Evolutionary conservation across 192 early-diverging fungal species (phyloP).

Genomic region (Gryganskiella cystojenkinii): DNA sequence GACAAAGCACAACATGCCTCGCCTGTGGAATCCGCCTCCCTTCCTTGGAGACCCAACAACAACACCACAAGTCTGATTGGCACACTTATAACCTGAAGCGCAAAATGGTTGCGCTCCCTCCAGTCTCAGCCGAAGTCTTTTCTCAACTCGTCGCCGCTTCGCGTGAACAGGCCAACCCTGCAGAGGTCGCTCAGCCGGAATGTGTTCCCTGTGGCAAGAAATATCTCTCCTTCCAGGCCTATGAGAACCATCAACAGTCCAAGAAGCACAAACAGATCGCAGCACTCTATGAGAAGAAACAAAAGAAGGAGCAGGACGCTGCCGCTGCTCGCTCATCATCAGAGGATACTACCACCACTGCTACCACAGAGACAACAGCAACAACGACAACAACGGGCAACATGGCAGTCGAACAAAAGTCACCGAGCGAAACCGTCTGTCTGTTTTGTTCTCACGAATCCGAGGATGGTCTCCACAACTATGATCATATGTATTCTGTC

Average conservation of each 20-base stretch:
- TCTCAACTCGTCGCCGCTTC: constrained; percentile 69
- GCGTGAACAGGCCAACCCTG: constrained; percentile 40
- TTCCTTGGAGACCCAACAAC: constrained; percentile 86
- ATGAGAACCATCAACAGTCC: constrained; percentile 87
- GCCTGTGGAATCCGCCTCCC: constrained; percentile 95
- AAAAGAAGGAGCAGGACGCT: constrained; percentile 5
- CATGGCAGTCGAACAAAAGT: constrained; percentile 72
- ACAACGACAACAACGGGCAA: constrained; percentile 62
- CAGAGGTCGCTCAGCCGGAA: constrained; percentile 34
- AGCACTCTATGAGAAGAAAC: constrained; percentile 25
- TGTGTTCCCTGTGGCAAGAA: constrained; percentile 65
- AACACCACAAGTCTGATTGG: constrained; percentile 97
- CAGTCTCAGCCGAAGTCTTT: constrained; percentile 87
- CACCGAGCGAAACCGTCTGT: constrained; percentile 83
- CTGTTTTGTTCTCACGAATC: constrained; percentile 86
- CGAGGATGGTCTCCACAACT: constrained; percentile 59
- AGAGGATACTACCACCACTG: background rate
- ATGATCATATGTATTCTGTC: constrained; percentile 34
- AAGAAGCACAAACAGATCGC: constrained; percentile 91
- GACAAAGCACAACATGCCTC: constrained; percentile 71
- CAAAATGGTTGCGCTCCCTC: constrained; percentile 92
- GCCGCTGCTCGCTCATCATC: background rate
- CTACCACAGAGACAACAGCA: constrained; percentile 1
- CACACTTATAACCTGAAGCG: constrained; percentile 99
- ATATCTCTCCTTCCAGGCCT: constrained; percentile 86